Conservation (phyloP, 2,329 filamentous ascomycete species). For the Ascocoryne sarcoides region DNA sequence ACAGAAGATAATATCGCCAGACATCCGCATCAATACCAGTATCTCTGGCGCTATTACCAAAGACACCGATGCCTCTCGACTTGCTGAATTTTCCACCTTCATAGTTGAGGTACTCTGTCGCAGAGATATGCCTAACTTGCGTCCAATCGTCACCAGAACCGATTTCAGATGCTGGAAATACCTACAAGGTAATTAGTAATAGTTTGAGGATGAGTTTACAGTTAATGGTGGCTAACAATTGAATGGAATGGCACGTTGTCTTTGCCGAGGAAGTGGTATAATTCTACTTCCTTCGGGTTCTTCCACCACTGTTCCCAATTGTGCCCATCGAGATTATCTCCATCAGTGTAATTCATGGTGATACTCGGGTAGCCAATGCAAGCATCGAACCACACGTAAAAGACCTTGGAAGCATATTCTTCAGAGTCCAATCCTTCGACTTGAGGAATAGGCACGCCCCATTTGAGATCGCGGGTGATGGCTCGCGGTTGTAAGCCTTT, state of each 20-base stretch:
- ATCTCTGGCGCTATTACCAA: slow-evolving; percentile 80
- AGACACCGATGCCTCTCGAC: slow-evolving; percentile 80
- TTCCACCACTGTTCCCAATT: slow-evolving; percentile 95
- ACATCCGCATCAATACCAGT: slow-evolving; percentile 78
- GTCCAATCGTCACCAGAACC: slow-evolving; percentile 84
- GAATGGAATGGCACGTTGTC: slow-evolving; percentile 77
- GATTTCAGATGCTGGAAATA: slow-evolving; percentile 81
- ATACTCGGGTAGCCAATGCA: slow-evolving; percentile 96
- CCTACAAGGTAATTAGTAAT: no score
- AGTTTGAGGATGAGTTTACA: no score
- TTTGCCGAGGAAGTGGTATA: slow-evolving; percentile 95
- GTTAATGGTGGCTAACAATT: no score
- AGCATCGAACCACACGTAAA: slow-evolving; percentile 83
- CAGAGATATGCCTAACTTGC: slow-evolving; percentile 77
- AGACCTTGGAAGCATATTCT: slow-evolving; percentile 65
- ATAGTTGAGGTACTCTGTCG: slow-evolving; percentile 85
- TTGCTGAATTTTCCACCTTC: slow-evolving; percentile 90
- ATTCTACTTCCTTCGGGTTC: slow-evolving; percentile 74
- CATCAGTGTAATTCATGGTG: slow-evolving; percentile 73
- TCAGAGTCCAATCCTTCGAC: no score
- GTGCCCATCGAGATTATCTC: no score
- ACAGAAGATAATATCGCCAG: slow-evolving; percentile 89
- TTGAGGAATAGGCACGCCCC: slow-evolving; percentile 56
- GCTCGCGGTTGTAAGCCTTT: slow-evolving; percentile 79
- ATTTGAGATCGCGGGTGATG: slow-evolving; percentile 87